Conservation (phyloP, 345 rosid species). For the Dovyalis caffra region DNA sequence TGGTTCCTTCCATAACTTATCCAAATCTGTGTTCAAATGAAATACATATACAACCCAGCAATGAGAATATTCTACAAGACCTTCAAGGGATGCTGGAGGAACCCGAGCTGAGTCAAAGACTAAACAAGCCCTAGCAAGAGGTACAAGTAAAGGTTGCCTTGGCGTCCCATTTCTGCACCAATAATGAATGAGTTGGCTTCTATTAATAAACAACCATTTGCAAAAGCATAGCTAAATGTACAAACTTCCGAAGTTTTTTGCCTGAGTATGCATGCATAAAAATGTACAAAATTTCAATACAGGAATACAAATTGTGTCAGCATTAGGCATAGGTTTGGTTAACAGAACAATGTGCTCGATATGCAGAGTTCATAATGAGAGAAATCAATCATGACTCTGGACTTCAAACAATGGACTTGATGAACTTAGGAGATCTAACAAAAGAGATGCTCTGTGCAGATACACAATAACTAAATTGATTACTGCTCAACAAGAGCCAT, state of each 20-base stretch:
- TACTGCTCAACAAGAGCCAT: not conserved
- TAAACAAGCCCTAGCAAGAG: slow-evolving; percentile 80
- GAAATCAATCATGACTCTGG: not conserved
- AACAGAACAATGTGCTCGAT: not conserved
- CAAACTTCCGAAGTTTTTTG: not conserved
- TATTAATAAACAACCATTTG: not conserved
- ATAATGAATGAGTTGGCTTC: not conserved
- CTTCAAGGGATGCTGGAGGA: slow-evolving; percentile 95
- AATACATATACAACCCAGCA: slow-evolving; percentile 92
- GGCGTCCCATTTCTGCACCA: slow-evolving; percentile 81
- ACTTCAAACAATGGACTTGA: not conserved
- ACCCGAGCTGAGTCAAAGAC: slow-evolving; percentile 64
- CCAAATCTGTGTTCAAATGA: slow-evolving; percentile 89
- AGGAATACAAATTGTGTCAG: not conserved
- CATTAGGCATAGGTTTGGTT: not conserved
- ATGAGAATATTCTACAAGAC: slow-evolving; percentile 82
- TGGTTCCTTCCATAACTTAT: slow-evolving; percentile 88
- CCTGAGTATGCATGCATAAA: not conserved
- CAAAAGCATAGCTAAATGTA: not conserved
- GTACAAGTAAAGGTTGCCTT: slow-evolving; percentile 85
- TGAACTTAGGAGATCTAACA: not conserved
- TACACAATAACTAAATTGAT: not conserved
- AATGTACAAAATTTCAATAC: not conserved
- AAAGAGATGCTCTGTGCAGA: not conserved
- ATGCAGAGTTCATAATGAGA: not conserved